Conservation (phyloP, 768 basidiomycete genomes). For the Podaxis mareebaensis region DNA sequence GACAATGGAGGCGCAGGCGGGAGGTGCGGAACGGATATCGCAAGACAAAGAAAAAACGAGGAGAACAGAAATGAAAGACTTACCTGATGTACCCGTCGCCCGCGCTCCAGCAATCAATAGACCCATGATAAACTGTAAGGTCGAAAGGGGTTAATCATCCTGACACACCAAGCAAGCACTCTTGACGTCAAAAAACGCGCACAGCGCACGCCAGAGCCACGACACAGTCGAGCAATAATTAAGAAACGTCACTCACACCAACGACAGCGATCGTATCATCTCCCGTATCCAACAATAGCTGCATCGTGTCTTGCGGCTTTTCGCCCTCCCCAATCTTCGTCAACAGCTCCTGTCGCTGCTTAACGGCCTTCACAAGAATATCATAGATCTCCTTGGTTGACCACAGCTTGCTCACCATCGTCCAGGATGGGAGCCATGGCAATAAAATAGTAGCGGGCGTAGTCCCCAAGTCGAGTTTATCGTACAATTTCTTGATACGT, state of each 20-base stretch:
- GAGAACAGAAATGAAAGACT: constrained; percentile 21
- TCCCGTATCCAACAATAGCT: constrained; percentile 69
- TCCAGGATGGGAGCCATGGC: constrained; percentile 76
- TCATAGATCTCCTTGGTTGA: constrained; percentile 79
- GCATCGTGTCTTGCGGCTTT: constrained; percentile 64
- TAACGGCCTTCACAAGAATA: constrained; percentile 59
- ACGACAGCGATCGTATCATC: constrained; percentile 71
- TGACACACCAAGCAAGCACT: not conserved
- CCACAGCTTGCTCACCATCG: constrained; percentile 68
- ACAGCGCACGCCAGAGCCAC: not conserved
- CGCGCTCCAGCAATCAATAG: constrained; percentile 78
- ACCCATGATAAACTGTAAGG: constrained; percentile 75
- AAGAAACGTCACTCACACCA: constrained; percentile 48
- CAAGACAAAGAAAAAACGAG: constrained; percentile 1
- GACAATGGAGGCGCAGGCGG: not conserved
- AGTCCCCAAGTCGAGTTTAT: constrained; percentile 66
- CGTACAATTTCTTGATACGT: constrained; percentile 65
- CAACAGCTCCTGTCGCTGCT: constrained; percentile 40
- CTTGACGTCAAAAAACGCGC: constrained; percentile 9
- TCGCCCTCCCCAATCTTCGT: constrained; percentile 45
- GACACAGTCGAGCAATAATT: constrained; percentile 3
- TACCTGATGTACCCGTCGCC: constrained; percentile 74
- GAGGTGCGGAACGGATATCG: not conserved
- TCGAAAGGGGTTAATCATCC: constrained; percentile 20
- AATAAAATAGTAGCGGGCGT: constrained; percentile 72